A percentile compares a stretch with the other conserved stretches of the same genome.
Evolutionary conservation across 148 eudicot species (phyloP).

Genomic region (Suaeda aralocaspica): DNA sequence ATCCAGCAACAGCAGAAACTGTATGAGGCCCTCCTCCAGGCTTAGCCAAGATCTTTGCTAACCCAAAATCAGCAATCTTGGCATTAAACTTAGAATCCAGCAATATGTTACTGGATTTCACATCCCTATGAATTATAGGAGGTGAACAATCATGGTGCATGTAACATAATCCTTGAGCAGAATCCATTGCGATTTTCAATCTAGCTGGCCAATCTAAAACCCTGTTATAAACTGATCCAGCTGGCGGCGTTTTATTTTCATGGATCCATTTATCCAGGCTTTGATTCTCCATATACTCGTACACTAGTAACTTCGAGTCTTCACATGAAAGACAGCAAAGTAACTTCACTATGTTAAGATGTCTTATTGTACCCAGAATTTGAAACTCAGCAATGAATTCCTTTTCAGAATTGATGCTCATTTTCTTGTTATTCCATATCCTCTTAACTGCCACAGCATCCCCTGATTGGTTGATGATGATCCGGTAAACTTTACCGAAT

Average conservation of each 20-base stretch:
- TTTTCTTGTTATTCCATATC: slow-evolving; percentile 41
- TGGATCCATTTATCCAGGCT: slow-evolving; percentile 74
- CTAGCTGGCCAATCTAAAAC: slow-evolving; percentile 62
- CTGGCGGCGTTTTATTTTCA: slow-evolving; percentile 17
- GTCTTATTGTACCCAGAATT: slow-evolving; percentile 55
- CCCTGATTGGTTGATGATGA: slow-evolving; percentile 34
- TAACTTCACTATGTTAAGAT: slow-evolving; percentile 71
- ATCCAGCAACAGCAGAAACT: slow-evolving; percentile 59
- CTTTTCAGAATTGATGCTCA: slow-evolving; percentile 41
- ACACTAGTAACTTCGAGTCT: slow-evolving; percentile 54
- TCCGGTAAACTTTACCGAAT: slow-evolving; percentile 53
- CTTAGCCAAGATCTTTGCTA: slow-evolving; percentile 47
- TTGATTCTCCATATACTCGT: slow-evolving; percentile 68
- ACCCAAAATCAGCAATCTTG: slow-evolving; percentile 70
- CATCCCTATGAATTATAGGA: slow-evolving; percentile 64
- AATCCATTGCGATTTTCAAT: slow-evolving; percentile 55
- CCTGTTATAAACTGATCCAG: slow-evolving; percentile 9
- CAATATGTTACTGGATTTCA: slow-evolving; percentile 69
- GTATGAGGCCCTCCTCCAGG: slow-evolving; percentile 50
- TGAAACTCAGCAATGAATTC: slow-evolving; percentile 63
- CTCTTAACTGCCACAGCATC: slow-evolving; percentile 50
- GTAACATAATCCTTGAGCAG: slow-evolving; percentile 67
- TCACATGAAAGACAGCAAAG: slow-evolving; percentile 68
- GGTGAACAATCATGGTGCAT: slow-evolving; percentile 74
- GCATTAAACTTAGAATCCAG: slow-evolving; percentile 59